phyloP scores from a whole-genome alignment of 1,139 yeast genomes.

The Magnusiomyces sp. region DNA sequence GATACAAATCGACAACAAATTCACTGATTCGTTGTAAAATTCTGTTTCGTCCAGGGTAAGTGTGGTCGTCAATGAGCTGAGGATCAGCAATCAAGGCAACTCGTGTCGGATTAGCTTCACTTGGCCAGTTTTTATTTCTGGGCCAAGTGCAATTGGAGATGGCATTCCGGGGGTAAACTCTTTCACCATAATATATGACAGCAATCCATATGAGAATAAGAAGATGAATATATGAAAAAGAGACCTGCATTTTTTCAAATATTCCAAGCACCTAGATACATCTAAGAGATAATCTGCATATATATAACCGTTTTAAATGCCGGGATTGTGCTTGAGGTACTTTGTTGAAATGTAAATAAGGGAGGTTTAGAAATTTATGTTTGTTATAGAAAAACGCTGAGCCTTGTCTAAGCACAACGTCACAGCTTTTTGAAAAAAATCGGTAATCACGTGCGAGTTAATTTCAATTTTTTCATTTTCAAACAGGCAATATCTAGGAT shows the following conservation, averaged over 20 bases:
- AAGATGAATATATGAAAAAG: conserved; percentile 7
- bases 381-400: background rate
- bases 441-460: too few species aligned
- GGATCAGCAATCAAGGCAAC: conserved; percentile 85
- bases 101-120: conserved; percentile 40
- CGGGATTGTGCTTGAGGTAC: background rate
- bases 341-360: background rate
- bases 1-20: conserved; percentile 59
- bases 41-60: conserved; percentile 39
- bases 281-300: background rate
- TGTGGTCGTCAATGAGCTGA: conserved; percentile 73
- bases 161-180: conserved; percentile 43
- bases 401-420: background rate
- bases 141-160: conserved; percentile 54
- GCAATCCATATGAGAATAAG: conserved; percentile 40
- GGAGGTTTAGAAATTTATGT: background rate
- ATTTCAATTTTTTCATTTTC: too few species aligned
- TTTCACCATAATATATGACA: conserved; percentile 51
- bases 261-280: background rate
- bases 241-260: conserved; percentile 1
- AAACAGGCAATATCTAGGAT: too few species aligned
- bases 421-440: too few species aligned
- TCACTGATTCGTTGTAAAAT: conserved; percentile 30
- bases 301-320: background rate
- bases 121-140: conserved; percentile 50